Evolutionary conservation across 2,329 filamentous ascomycete species (phyloP).

Genomic region (Colletotrichum spaethianum): DNA sequence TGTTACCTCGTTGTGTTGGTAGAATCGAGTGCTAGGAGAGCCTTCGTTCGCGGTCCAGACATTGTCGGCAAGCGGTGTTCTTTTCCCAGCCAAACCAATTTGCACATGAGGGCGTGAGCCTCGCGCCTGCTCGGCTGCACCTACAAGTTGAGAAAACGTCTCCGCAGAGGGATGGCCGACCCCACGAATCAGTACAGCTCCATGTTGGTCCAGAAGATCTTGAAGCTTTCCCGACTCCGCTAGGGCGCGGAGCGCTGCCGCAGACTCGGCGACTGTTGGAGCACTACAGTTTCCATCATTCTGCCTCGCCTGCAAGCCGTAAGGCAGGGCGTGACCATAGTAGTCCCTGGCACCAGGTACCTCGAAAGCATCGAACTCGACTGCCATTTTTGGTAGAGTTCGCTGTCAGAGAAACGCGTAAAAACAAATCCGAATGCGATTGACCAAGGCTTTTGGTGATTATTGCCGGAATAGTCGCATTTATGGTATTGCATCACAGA

Average conservation of each 20-base stretch:
- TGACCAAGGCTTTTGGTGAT: background rate
- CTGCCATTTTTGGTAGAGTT: constrained; percentile 3
- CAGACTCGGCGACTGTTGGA: constrained; percentile 25
- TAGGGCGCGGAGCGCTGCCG: constrained; percentile 18
- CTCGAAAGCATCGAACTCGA: constrained; percentile 33
- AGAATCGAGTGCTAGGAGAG: constrained; percentile 42
- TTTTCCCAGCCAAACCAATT: constrained; percentile 42
- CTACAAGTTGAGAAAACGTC: constrained; percentile 43
- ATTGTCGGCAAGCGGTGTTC: constrained; percentile 39
- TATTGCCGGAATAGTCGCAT: background rate
- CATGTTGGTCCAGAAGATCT: constrained; percentile 33
- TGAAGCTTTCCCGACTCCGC: constrained; percentile 38
- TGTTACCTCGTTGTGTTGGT: constrained; percentile 43
- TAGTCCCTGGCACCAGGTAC: constrained; percentile 39
- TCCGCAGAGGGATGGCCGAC: constrained; percentile 35
- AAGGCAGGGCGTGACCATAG: constrained; percentile 31
- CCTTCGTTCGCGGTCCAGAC: constrained; percentile 44
- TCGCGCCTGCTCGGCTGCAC: constrained; percentile 34
- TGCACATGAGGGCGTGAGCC: constrained; percentile 49
- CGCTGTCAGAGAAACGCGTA: background rate
- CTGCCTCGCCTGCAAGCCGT: constrained; percentile 33
- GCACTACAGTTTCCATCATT: too few species aligned
- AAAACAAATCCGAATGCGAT: too few species aligned
- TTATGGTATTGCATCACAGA: background rate
- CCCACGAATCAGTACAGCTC: constrained; percentile 38